phyloP scores from a whole-genome alignment of 495 filamentous ascomycete species.

The Neurospora sp. region DNA sequence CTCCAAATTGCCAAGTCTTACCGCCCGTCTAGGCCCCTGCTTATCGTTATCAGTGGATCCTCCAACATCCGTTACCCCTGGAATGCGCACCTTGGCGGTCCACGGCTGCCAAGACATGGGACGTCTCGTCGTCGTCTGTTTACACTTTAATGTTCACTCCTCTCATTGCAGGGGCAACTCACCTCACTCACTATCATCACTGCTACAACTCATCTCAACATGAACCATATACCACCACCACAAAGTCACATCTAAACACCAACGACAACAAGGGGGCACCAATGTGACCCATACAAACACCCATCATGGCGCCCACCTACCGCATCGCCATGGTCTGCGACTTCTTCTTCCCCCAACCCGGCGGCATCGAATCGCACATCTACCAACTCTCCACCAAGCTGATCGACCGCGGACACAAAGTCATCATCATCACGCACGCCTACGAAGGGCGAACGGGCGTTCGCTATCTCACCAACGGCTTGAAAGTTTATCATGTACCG shows the following conservation, averaged over 20 bases:
- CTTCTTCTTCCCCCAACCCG: constrained; percentile 97
- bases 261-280: background rate
- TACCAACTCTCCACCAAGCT: constrained; percentile 95
- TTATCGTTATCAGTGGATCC: constrained; percentile 17
- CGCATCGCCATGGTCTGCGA: constrained; percentile 87
- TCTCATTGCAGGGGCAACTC: background rate
- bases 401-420: constrained; percentile 94
- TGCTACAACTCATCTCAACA: background rate
- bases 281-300: background rate
- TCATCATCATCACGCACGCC: constrained; percentile 95
- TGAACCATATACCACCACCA: background rate
- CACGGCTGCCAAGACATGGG: background rate
- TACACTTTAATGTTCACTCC: background rate
- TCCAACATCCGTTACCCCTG: background rate
- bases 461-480: constrained; percentile 94
- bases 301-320: constrained; percentile 48
- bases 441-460: constrained; percentile 85
- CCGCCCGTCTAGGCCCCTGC: constrained; percentile 8
- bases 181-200: background rate
- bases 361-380: constrained; percentile 94
- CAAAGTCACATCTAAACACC: background rate
- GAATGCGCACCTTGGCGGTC: background rate
- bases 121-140: background rate
- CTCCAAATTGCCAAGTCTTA: constrained; percentile 8
- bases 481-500: constrained; percentile 96